Evolutionary conservation across 768 basidiomycete genomes (phyloP).

Genomic region (Leucogyrophana mollusca): DNA sequence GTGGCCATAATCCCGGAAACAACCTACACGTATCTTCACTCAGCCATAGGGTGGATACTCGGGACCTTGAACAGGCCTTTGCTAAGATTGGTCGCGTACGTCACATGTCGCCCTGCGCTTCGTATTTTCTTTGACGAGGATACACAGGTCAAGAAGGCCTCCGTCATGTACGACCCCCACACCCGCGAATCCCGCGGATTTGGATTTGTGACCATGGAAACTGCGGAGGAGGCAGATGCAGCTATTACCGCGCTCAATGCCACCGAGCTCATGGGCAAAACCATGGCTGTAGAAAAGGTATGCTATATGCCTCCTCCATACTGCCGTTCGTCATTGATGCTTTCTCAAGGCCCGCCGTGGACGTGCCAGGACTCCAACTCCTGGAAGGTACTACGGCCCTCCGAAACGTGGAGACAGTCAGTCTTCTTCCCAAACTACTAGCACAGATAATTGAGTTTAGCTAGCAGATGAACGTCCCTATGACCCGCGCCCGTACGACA

Average conservation of each 20-base stretch:
- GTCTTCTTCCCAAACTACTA: constrained; percentile 20
- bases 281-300: constrained; percentile 87
- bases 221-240: constrained; percentile 85
- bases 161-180: constrained; percentile 72
- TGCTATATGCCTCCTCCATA: constrained; percentile 4
- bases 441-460: background rate
- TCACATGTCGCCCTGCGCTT: constrained; percentile 7
- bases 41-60: constrained; percentile 66
- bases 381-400: constrained; percentile 92
- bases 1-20: constrained; percentile 58
- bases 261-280: constrained; percentile 86
- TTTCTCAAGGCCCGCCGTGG: constrained; percentile 77
- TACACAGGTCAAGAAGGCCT: constrained; percentile 56
- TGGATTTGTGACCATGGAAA: constrained; percentile 90
- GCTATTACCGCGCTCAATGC: constrained; percentile 82
- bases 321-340: constrained; percentile 5
- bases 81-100: constrained; percentile 82
- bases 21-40: constrained; percentile 65
- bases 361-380: constrained; percentile 89
- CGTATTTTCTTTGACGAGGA: background rate
- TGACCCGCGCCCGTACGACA: constrained; percentile 90
- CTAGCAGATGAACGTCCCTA: constrained; percentile 77
- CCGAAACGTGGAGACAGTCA: constrained; percentile 75
- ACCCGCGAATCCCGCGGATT: constrained; percentile 74
- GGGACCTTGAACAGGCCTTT: constrained; percentile 87